Evolutionary conservation across 192 early-diverging fungal species (phyloP).

Genomic region (Mortierella claussenii): DNA sequence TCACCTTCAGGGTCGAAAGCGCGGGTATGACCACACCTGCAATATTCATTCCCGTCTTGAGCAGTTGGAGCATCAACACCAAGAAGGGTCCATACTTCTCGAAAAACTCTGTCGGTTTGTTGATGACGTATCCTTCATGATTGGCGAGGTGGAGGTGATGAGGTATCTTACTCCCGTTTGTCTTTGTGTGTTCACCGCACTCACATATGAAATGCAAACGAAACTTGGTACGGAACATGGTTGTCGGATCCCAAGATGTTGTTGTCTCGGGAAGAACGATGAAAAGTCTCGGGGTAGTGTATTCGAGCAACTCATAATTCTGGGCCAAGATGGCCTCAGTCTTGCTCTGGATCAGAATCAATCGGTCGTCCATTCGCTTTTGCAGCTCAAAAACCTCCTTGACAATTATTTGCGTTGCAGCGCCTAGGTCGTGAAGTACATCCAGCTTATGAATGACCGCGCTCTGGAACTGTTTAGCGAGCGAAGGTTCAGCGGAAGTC

Average conservation of each 20-base stretch:
- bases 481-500: too few relatives aligned
- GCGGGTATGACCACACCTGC: slow-evolving; percentile 3
- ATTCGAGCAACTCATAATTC: slow-evolving; percentile 12
- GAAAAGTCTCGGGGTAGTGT: slow-evolving; percentile 13
- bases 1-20: neutral
- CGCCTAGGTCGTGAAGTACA: slow-evolving; percentile 9
- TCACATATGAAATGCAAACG: slow-evolving; percentile 23
- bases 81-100: slow-evolving; percentile 16
- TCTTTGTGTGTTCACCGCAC: slow-evolving; percentile 17
- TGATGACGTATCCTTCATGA: slow-evolving; percentile 22
- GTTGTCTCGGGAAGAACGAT: slow-evolving; percentile 13
- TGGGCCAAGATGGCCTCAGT: slow-evolving; percentile 16
- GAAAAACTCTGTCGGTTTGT: slow-evolving; percentile 15
- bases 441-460: slow-evolving; percentile 16
- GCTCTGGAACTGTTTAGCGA: too few relatives aligned
- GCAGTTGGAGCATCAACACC: slow-evolving; percentile 18
- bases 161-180: neutral
- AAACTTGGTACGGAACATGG: slow-evolving; percentile 6
- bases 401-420: slow-evolving; percentile 8
- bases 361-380: slow-evolving; percentile 16
- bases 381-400: neutral
- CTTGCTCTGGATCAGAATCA: slow-evolving; percentile 16
- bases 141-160: slow-evolving; percentile 8
- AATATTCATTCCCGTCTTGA: slow-evolving; percentile 4
- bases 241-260: neutral